These are phyloP conservation scores for Phoma sp. DNA, from an alignment of 2,329 filamentous ascomycete genomes.

Conservation along the genomic window DNA sequence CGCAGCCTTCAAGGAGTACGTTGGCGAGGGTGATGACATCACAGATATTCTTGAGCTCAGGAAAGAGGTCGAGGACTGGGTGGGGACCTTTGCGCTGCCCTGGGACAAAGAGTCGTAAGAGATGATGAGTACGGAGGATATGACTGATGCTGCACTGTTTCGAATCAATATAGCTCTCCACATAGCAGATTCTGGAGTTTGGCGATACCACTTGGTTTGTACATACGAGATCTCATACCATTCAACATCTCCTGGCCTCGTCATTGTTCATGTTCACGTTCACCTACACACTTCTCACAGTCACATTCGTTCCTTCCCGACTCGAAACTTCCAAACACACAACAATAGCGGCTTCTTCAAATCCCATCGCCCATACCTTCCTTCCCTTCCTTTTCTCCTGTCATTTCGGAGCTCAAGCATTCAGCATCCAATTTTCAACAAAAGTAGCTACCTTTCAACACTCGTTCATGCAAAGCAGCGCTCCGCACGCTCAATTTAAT, in stretches of 20 bases:
- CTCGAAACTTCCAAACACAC: neutral
- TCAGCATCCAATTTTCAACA: neutral
- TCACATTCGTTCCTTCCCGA: neutral
- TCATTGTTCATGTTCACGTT: neutral
- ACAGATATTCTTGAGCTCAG: constrained; percentile 50
- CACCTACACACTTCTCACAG: constrained; percentile 7
- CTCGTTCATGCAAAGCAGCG: neutral
- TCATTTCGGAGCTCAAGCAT: neutral
- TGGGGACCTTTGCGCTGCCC: constrained; percentile 50
- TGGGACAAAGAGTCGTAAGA: constrained; percentile 42
- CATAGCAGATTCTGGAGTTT: constrained; percentile 25
- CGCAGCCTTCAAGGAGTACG: constrained; percentile 50
- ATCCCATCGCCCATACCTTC: no score
- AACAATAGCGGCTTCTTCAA: neutral
- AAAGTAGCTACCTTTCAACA: neutral
- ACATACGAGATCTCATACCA: constrained; percentile 20
- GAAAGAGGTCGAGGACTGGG: constrained; percentile 52
- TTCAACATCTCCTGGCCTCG: constrained; percentile 11
- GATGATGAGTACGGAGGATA: constrained; percentile 14
- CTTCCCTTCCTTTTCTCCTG: neutral
- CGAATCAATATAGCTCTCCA: constrained; percentile 17
- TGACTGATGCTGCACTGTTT: constrained; percentile 1
- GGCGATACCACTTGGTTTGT: constrained; percentile 22
- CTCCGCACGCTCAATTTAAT: neutral
- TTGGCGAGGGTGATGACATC: constrained; percentile 50